These are phyloP conservation scores for Claviceps humidiphila DNA, from an alignment of 2,329 filamentous ascomycete genomes.

Conservation along the genomic window DNA sequence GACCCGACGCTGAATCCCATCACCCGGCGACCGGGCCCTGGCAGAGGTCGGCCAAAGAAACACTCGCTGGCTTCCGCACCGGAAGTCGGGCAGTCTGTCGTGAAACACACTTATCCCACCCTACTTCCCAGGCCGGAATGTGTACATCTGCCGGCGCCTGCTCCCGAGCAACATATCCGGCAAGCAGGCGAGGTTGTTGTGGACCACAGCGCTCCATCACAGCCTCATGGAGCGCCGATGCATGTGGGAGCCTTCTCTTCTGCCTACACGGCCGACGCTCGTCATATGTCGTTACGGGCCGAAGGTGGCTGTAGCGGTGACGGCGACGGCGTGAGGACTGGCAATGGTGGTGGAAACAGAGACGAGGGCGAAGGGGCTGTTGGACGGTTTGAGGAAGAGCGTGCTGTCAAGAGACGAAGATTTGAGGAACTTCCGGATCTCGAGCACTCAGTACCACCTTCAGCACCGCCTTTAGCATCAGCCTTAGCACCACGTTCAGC, in stretches of 20 bases:
- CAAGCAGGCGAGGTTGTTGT: not conserved
- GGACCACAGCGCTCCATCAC: not conserved
- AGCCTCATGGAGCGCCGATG: not conserved
- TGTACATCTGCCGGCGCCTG: not conserved
- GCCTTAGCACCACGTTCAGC: too few species aligned
- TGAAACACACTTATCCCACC: not conserved
- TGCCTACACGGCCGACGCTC: not conserved
- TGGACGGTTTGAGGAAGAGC: constrained; percentile 20
- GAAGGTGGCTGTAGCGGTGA: not conserved
- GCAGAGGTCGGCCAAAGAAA: constrained; percentile 41
- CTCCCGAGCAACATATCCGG: not conserved
- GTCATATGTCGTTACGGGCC: not conserved
- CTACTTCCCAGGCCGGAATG: not conserved
- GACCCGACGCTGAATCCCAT: constrained; percentile 46
- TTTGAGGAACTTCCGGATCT: constrained; percentile 20
- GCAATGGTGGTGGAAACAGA: too few species aligned
- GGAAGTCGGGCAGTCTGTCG: not conserved
- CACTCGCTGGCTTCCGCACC: constrained; percentile 6
- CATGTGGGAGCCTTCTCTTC: not conserved
- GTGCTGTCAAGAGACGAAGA: constrained; percentile 26
- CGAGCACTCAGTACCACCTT: constrained; percentile 19
- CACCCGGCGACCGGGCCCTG: constrained; percentile 45
- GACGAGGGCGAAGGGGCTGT: constrained; percentile 8
- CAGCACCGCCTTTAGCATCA: too few species aligned
- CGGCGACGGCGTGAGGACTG: not conserved